phyloP scores from a whole-genome alignment of 2,329 filamentous ascomycete genomes.

The Verticillium tricorpus region DNA sequence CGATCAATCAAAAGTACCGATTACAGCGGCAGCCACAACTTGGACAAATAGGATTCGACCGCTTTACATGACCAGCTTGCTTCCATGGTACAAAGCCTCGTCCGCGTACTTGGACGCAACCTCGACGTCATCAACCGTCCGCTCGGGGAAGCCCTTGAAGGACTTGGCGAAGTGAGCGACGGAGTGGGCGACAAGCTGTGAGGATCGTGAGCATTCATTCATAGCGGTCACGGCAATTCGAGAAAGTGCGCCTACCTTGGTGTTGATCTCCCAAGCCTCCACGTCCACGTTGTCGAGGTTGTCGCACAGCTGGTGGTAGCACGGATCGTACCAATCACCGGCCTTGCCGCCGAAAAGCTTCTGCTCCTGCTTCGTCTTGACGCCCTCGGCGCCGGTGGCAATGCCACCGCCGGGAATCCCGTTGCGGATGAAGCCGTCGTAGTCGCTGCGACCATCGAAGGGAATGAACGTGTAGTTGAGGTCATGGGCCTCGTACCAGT shows the following conservation, averaged over 20 bases:
- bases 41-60: not conserved
- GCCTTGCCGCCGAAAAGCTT: conserved; percentile 67
- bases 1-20: not conserved
- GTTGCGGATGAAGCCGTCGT: conserved; percentile 68
- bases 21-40: too few species aligned
- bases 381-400: conserved; percentile 70
- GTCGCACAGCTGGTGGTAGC: conserved; percentile 61
- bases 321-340: conserved; percentile 54
- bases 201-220: not conserved
- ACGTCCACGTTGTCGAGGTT: conserved; percentile 52
- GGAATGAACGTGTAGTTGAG: conserved; percentile 66
- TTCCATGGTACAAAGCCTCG: conserved; percentile 44
- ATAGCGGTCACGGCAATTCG: not conserved
- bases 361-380: conserved; percentile 66
- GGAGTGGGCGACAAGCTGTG: conserved; percentile 62
- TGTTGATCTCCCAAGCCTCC: conserved; percentile 57
- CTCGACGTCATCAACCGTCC: conserved; percentile 28
- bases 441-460: conserved; percentile 78
- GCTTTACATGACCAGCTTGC: conserved; percentile 39
- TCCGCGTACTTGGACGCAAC: conserved; percentile 24
- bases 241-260: conserved; percentile 39
- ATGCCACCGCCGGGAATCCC: conserved; percentile 73
- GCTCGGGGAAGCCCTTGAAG: conserved; percentile 60
- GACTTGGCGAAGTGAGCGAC: conserved; percentile 66
- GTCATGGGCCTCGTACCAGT: conserved; percentile 59